phyloP scores from a whole-genome alignment of 345 rosid species.

The Aegle marmelos region DNA sequence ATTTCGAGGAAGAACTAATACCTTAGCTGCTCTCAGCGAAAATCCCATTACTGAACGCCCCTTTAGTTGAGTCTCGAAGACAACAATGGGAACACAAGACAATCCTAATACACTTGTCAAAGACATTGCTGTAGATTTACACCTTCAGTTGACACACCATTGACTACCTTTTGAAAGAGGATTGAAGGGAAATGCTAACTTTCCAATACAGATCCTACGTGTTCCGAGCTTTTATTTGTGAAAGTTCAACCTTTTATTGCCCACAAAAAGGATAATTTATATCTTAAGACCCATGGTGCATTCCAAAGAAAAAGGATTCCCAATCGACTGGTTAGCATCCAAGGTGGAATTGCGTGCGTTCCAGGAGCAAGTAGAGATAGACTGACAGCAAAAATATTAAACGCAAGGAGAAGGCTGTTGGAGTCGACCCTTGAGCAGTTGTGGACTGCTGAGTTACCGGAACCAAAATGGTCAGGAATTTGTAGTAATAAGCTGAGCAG shows the following conservation, averaged over 20 bases:
- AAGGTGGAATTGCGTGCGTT: neutral
- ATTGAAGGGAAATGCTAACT: slow-evolving; percentile 12
- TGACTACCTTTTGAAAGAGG: slow-evolving; percentile 1
- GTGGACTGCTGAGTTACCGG: neutral
- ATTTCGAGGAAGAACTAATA: no score
- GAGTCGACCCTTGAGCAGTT: no score
- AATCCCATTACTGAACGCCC: neutral
- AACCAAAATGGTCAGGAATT: neutral
- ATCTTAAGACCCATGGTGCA: neutral
- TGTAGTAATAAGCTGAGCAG: neutral
- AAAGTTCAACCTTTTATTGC: neutral
- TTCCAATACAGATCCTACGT: slow-evolving; percentile 26
- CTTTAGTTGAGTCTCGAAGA: neutral
- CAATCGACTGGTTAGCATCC: neutral
- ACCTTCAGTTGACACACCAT: slow-evolving; percentile 7
- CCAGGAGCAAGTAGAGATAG: neutral
- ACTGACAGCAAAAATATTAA: neutral
- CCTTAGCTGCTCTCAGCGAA: neutral
- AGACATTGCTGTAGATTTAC: neutral
- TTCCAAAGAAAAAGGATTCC: slow-evolving; percentile 17
- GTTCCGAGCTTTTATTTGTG: slow-evolving; percentile 1
- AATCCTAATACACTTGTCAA: neutral
- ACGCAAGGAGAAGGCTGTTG: no score
- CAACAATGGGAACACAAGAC: neutral
- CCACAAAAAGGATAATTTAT: neutral